Base-by-base conservation (phyloP, 768 basidiomycete genomes). In the Mycena venus region DNA sequence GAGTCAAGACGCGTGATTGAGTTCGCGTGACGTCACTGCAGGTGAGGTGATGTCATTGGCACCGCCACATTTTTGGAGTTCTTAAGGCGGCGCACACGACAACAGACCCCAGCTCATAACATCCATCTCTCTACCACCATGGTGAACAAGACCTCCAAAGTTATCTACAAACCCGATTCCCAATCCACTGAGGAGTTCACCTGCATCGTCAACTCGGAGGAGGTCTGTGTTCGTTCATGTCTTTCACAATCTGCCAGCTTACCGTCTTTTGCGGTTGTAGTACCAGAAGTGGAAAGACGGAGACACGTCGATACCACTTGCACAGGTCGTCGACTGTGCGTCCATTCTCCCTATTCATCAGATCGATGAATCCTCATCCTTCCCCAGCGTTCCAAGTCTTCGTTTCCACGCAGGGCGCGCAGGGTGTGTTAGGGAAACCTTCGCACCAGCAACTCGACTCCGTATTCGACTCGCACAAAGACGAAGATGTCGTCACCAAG, bases 301-400 rank as follows among this genome's bases (percentile, higher is more conserved):
- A n/a, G n/a, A n/a, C n/a, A n/a, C n/a, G n/a, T n/a, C n/a, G n/a
- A n/a, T n/a, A n/a, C n/a, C n/a, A n/a, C n/a, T n/a, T n/a, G n/a
- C n/a, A n/a, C n/a, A n/a, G n/a, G n/a, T 97, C 56, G 93, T 96
- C n/a, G 95, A 95, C 78, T 92, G 95, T 96, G 80, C 78, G 93
- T 84, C 19, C 51, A 36, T 53, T 36, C 68, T 23, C 49, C 49
- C 4, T 34, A 9, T 8, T 59, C 17, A 12, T 23, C 27, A n/a
- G 8, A 29, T 32, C 55, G n/a, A n/a, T n/a, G n/a, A n/a, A 49
- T 23, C 3, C n/a, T 67, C 32, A 58, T 14, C 40, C 49, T 38
- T n/a, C 38, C 17, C 2, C 75, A 95, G 95, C 94, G 4, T 96
- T 94, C 85, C 78, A 88, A 40, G 85, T 97, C 68, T 93, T 93